Base-by-base conservation (phyloP, 2,329 filamentous ascomycete genomes). In the Orbilia oligospora region DNA sequence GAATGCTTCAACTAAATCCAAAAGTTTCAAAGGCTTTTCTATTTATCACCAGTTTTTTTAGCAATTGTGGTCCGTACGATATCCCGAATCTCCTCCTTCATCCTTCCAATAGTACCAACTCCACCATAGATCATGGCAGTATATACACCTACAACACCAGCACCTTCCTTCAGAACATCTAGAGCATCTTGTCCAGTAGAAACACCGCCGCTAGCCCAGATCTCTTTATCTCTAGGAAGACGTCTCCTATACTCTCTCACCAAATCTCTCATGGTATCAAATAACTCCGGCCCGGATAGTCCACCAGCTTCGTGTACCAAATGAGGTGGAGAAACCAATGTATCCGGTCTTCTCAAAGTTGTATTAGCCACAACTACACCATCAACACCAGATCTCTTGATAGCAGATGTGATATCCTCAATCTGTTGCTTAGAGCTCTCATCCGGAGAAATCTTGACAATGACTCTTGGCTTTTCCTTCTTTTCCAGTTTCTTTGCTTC, bases 401-500 rank as follows among this genome's bases (percentile, higher is more conserved):
- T 91, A 0, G 94, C 94, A 81, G 94, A 89, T 78, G 93, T 95
- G 71, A 99, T 97, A 8, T 94, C 96, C 49, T 91, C 88, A 79
- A 99, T 89, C 84, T 99, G 94, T 71, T 90, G 87, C 66, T 94
- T 90, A 20, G 91, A 90, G 83, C 97, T 93, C 85, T 98, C 96
- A 82, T 99, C 96, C 0, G 96, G 96, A 76, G 93, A 97, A 20
- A 99, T 95, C 87, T 99, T 99, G 82, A 99, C 96, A 93, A 99
- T 97, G 73, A 99, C 93, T 72, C 87, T 90, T 0, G 93, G 93
- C 83, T 91, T 92, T 0, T 88, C 89, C 83, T 89, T 91, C 81
- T 94, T 88, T 30, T 92, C 87, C 12, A 91, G 88, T 14, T 44
- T 33, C 80, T 87, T 87, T 0, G 94, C 94, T 70, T 95, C 92